phyloP scores from a whole-genome alignment of 1,284 basidiomycete species.

The Abortiporus biennis region DNA sequence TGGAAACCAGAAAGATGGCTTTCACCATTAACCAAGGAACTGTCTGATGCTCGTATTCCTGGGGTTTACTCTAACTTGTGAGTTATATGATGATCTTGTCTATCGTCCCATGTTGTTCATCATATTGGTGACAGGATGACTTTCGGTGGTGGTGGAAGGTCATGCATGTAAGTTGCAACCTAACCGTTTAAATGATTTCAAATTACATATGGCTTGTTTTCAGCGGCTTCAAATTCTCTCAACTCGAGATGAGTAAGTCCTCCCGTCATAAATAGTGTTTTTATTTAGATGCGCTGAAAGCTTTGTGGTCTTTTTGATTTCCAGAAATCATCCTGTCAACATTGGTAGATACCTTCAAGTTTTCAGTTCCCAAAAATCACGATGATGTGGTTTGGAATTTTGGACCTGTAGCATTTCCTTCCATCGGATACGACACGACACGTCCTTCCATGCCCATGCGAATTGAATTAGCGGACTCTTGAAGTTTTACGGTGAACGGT shows the following conservation, averaged over 20 bases:
- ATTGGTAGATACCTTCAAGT: conserved; percentile 7
- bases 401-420: conserved; percentile 8
- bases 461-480: too few relatives aligned
- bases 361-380: conserved; percentile 1
- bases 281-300: too few relatives aligned
- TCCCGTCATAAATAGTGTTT: too few relatives aligned
- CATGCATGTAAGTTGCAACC: conserved; percentile 5
- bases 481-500: too few relatives aligned
- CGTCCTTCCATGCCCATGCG: neutral
- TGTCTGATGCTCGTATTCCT: conserved; percentile 15
- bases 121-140: neutral
- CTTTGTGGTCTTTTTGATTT: too few relatives aligned
- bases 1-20: conserved; percentile 36
- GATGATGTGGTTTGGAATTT: conserved; percentile 10
- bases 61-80: conserved; percentile 22
- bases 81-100: neutral
- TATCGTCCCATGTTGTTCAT: neutral
- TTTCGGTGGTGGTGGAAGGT: neutral
- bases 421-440: conserved; percentile 2
- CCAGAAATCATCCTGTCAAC: conserved; percentile 12
- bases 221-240: too few relatives aligned
- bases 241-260: too few relatives aligned
- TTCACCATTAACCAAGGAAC: conserved; percentile 10
- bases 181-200: too few relatives aligned
- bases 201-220: too few relatives aligned